Percentiles rank a stretch among this genome's conserved stretches.
Conservation (phyloP, 352 stramenopile genomes). For the Ophiocytium majus region DNA sequence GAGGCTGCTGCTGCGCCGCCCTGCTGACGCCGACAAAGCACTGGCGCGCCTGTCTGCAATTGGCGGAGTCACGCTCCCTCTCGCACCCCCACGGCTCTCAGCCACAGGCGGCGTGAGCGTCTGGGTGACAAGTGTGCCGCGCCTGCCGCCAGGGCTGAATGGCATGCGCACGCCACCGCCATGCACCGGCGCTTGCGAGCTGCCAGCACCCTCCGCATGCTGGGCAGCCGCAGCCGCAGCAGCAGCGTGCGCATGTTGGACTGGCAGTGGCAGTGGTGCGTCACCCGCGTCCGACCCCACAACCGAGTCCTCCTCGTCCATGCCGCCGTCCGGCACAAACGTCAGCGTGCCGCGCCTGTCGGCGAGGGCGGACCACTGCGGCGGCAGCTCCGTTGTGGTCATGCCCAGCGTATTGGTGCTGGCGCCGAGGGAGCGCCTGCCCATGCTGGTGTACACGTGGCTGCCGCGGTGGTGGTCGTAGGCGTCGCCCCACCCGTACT, state of each 20-base stretch:
- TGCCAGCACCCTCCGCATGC: neutral
- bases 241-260: too few relatives aligned
- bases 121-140: slow-evolving; percentile 26
- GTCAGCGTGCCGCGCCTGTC: neutral
- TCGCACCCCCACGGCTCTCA: neutral
- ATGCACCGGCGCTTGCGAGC: neutral
- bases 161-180: slow-evolving; percentile 36
- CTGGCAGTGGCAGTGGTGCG: too few relatives aligned
- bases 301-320: neutral
- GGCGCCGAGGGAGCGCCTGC: neutral
- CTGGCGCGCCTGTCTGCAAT: neutral
- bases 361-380: neutral
- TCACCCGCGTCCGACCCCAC: too few relatives aligned
- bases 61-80: too few relatives aligned
- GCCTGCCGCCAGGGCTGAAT: slow-evolving; percentile 36
- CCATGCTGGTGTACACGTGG: slow-evolving; percentile 10
- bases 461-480: slow-evolving; percentile 16
- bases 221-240: neutral
- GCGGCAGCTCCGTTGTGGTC: neutral
- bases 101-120: slow-evolving; percentile 22
- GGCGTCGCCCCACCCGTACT: slow-evolving; percentile 40
- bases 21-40: neutral
- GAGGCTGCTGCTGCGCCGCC: neutral
- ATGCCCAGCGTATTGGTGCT: neutral
- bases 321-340: neutral